Conservation (phyloP, 805 yeast genomes). For the Kazachstania viticola region DNA sequence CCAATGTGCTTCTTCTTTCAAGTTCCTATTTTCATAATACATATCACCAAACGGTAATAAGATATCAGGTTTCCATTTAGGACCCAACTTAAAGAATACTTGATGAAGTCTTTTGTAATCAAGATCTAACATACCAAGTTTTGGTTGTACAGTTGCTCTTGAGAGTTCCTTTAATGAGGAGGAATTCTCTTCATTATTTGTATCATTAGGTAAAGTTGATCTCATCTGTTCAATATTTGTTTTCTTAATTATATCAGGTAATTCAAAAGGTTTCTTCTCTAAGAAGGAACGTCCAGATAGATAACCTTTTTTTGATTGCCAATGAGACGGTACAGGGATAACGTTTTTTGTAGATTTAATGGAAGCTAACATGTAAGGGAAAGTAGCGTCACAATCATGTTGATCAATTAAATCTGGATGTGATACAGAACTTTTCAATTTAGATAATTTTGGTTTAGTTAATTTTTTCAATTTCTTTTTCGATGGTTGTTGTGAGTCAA, state of each 20-base stretch:
- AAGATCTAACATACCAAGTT: conserved; percentile 73
- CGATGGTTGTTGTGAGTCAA: no score
- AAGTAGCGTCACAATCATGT: conserved; percentile 77
- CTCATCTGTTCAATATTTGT: conserved; percentile 89
- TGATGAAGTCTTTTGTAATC: conserved; percentile 74
- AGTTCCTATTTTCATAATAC: conserved; percentile 66
- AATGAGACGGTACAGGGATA: conserved; percentile 73
- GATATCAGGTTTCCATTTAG: conserved; percentile 44
- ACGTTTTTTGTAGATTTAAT: conserved; percentile 55
- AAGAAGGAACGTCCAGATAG: conserved; percentile 52
- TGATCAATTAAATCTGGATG: conserved; percentile 74
- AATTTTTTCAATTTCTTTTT: conserved; percentile 41
- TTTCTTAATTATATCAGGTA: conserved; percentile 66
- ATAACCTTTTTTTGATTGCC: conserved; percentile 73
- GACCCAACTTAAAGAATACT: conserved; percentile 77
- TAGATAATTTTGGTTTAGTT: conserved; percentile 53
- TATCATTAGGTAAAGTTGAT: conserved; percentile 30
- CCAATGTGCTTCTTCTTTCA: conserved; percentile 33
- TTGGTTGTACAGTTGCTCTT: conserved; percentile 81
- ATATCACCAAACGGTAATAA: conserved; percentile 63
- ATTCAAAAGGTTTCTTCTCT: conserved; percentile 58
- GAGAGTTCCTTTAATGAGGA: conserved; percentile 53
- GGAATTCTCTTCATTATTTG: conserved; percentile 29
- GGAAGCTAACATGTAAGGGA: conserved; percentile 54
- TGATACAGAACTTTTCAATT: conserved; percentile 46